Percentiles rank a stretch among this genome's conserved stretches.
Evolutionary conservation across 768 basidiomycete species (phyloP).

Genomic region (Sporobolomyces phaffii): DNA sequence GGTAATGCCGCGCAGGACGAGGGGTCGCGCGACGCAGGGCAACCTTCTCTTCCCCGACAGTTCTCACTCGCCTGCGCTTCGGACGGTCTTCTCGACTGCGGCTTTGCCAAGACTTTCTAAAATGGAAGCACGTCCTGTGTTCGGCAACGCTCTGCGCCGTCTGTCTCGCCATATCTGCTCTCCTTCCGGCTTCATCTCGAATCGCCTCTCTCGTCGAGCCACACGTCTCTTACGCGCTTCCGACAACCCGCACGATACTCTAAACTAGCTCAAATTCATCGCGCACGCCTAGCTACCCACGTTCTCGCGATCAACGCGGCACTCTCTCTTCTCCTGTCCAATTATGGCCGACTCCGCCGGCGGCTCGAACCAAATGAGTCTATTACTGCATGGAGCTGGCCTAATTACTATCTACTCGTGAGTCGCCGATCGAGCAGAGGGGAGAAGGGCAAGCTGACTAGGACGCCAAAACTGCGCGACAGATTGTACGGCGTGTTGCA

Average conservation of each 20-base stretch:
- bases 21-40: background rate
- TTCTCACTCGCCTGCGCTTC: background rate
- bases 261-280: too few relatives aligned
- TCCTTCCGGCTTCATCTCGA: background rate
- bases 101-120: background rate
- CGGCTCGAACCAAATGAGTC: background rate
- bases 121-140: background rate
- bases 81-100: background rate
- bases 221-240: background rate
- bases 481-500: constrained; percentile 35
- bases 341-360: background rate
- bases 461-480: background rate
- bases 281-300: too few relatives aligned
- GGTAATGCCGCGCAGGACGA: background rate
- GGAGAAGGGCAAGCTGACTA: background rate
- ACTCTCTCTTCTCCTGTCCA: too few relatives aligned
- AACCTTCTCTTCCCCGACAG: background rate
- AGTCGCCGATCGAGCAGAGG: background rate
- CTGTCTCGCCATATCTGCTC: background rate
- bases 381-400: constrained; percentile 27
- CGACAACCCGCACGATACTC: background rate
- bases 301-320: too few relatives aligned
- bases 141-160: too few relatives aligned
- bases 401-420: constrained; percentile 37
- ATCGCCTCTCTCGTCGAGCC: too few relatives aligned